These are phyloP conservation scores for Fomitopsis serialis DNA, from an alignment of 768 basidiomycete genomes.

Conservation along the genomic window DNA sequence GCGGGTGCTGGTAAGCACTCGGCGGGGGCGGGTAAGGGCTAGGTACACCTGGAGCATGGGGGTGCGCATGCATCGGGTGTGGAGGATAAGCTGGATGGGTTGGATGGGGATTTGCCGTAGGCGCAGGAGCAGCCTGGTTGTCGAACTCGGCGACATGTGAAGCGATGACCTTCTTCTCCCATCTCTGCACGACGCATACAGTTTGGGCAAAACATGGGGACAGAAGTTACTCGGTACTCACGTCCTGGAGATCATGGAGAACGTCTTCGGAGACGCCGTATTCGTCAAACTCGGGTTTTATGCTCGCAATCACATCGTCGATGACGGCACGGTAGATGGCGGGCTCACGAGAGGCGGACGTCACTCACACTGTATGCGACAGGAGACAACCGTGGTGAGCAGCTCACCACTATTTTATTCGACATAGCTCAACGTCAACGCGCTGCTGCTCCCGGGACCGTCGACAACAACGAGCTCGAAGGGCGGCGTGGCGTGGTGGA, in stretches of 20 bases:
- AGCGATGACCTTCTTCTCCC: constrained; percentile 92
- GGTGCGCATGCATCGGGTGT: constrained; percentile 32
- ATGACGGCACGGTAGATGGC: constrained; percentile 89
- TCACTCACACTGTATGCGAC: constrained; percentile 36
- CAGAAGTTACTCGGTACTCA: constrained; percentile 56
- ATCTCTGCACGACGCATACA: constrained; percentile 57
- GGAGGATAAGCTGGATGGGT: constrained; percentile 36
- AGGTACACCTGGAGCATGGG: constrained; percentile 43
- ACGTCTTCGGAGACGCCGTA: constrained; percentile 90
- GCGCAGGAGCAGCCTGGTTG: constrained; percentile 37
- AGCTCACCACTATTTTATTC: constrained; percentile 98
- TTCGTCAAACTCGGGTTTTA: constrained; percentile 95
- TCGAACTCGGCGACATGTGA: constrained; percentile 95
- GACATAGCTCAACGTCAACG: constrained; percentile 51
- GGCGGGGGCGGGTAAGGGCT: constrained; percentile 15
- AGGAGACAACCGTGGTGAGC: constrained; percentile 53
- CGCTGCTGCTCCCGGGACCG: constrained; percentile 24
- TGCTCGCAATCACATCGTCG: constrained; percentile 86
- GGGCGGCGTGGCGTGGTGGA: constrained; percentile 29
- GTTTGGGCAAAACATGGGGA: constrained; percentile 12
- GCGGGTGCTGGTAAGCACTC: constrained; percentile 18
- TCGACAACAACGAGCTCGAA: constrained; percentile 24
- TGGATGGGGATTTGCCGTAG: constrained; percentile 37
- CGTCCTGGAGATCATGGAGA: constrained; percentile 81
- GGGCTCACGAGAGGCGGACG: constrained; percentile 57